A percentile compares a stretch with the other conserved stretches of the same genome.
Conservation (phyloP, 2,329 filamentous ascomycete genomes). For the Phaeoacremonium minimum region DNA sequence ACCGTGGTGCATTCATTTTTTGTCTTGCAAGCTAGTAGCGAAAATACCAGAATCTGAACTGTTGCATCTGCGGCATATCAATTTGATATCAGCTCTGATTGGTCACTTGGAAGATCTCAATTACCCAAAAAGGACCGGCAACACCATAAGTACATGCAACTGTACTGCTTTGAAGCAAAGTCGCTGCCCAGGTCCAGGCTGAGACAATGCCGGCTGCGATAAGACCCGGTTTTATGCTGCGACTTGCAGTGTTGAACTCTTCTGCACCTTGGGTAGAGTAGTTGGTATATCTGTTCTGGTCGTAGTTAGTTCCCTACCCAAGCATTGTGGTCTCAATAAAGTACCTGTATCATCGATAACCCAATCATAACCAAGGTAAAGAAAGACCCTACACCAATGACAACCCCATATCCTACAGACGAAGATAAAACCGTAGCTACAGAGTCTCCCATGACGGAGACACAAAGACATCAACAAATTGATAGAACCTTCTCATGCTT, state of each 20-base stretch:
- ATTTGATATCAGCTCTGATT: not conserved
- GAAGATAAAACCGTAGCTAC: not conserved
- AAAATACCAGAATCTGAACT: not conserved
- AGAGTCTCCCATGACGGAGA: too few relatives aligned
- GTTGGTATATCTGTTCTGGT: not conserved
- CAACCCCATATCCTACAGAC: not conserved
- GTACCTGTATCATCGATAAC: not conserved
- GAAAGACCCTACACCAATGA: not conserved
- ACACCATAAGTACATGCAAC: not conserved
- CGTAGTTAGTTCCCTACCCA: not conserved
- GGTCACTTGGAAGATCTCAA: not conserved
- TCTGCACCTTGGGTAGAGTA: not conserved
- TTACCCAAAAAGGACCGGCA: not conserved
- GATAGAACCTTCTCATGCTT: too few relatives aligned
- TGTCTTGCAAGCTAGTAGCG: not conserved
- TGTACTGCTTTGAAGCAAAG: not conserved
- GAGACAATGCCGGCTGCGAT: not conserved
- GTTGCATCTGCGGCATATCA: not conserved
- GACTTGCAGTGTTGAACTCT: not conserved
- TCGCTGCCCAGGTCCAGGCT: slow-evolving; percentile 1
- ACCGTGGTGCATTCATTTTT: not conserved
- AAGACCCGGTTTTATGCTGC: not conserved
- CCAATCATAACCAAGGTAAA: not conserved
- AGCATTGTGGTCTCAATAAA: too few relatives aligned
- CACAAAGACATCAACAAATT: too few relatives aligned